Evolutionary conservation across 768 basidiomycete genomes (phyloP).

Genomic region (Leccinum boreale): DNA sequence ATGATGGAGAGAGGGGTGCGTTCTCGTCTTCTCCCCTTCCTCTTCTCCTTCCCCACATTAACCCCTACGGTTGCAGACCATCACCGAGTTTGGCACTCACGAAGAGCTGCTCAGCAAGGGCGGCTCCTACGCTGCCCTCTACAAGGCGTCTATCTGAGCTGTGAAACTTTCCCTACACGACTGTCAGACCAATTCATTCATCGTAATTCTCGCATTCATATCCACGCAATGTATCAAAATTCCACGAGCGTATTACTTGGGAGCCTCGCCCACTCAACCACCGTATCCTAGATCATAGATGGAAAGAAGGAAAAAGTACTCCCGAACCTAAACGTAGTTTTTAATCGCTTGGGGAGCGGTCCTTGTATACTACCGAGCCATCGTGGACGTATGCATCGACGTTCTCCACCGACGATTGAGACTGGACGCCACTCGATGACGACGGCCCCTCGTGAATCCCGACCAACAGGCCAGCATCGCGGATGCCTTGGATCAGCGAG

Average conservation of each 20-base stretch:
- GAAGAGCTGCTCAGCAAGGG: slow-evolving; percentile 57
- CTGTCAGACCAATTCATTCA: slow-evolving; percentile 2
- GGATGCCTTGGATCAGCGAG: slow-evolving; percentile 82
- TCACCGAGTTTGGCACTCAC: slow-evolving; percentile 75
- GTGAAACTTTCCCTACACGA: slow-evolving; percentile 4
- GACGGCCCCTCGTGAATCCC: slow-evolving; percentile 72
- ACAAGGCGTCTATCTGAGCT: slow-evolving; percentile 60
- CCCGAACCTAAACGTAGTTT: slow-evolving; percentile 23
- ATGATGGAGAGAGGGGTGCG: slow-evolving; percentile 77
- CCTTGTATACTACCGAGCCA: slow-evolving; percentile 65
- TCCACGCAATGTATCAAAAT: slow-evolving; percentile 24
- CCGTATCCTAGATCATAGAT: slow-evolving; percentile 25
- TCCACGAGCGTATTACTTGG: slow-evolving; percentile 14
- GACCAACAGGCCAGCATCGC: slow-evolving; percentile 84
- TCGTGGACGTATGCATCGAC: slow-evolving; percentile 70
- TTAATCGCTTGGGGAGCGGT: slow-evolving; percentile 52
- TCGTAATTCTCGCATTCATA: slow-evolving; percentile 13
- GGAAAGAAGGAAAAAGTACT: slow-evolving; percentile 4
- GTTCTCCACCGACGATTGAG: slow-evolving; percentile 42
- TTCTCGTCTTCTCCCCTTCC: slow-evolving; percentile 13
- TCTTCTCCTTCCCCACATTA: slow-evolving; percentile 10
- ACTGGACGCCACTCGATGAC: slow-evolving; percentile 37
- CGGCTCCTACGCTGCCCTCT: slow-evolving; percentile 67
- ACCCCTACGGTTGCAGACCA: slow-evolving; percentile 43
- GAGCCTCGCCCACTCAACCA: slow-evolving; percentile 15